A percentile compares a stretch with the other conserved stretches of the same genome.
These are phyloP conservation scores for Hibiscus trionum DNA, from an alignment of 345 rosid genomes.

Conservation along the genomic window DNA sequence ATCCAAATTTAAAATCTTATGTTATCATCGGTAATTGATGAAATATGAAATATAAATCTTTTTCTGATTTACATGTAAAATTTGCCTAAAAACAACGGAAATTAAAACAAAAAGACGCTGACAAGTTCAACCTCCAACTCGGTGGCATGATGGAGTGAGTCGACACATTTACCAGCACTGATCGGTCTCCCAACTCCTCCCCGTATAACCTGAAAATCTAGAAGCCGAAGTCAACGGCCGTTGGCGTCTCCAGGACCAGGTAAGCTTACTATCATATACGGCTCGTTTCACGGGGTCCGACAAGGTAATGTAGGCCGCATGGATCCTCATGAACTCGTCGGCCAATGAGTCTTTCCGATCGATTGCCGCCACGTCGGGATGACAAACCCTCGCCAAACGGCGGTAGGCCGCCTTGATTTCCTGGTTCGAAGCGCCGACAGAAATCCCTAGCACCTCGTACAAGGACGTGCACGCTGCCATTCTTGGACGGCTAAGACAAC, in stretches of 20 bases:
- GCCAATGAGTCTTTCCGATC: constrained; percentile 48
- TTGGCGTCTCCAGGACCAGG: constrained; percentile 12
- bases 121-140: background rate
- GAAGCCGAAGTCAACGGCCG: constrained; percentile 50
- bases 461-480: constrained; percentile 38
- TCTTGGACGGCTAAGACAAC: constrained; percentile 20
- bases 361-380: constrained; percentile 58
- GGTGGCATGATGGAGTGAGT: constrained; percentile 16
- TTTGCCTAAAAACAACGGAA: too few species aligned
- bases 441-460: constrained; percentile 61
- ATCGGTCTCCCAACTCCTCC: constrained; percentile 89
- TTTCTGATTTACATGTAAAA: too few species aligned
- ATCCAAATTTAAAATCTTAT: too few species aligned
- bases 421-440: constrained; percentile 45
- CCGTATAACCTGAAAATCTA: constrained; percentile 34
- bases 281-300: constrained; percentile 84
- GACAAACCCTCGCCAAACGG: constrained; percentile 55
- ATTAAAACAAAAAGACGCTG: background rate
- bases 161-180: constrained; percentile 77
- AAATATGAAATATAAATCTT: too few species aligned
- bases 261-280: constrained; percentile 55
- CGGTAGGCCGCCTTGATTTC: constrained; percentile 91
- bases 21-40: too few species aligned
- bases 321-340: constrained; percentile 66
- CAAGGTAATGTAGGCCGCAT: constrained; percentile 73